Conservation (phyloP, 768 basidiomycete species). For the Hortiboletus flavorubellus region DNA sequence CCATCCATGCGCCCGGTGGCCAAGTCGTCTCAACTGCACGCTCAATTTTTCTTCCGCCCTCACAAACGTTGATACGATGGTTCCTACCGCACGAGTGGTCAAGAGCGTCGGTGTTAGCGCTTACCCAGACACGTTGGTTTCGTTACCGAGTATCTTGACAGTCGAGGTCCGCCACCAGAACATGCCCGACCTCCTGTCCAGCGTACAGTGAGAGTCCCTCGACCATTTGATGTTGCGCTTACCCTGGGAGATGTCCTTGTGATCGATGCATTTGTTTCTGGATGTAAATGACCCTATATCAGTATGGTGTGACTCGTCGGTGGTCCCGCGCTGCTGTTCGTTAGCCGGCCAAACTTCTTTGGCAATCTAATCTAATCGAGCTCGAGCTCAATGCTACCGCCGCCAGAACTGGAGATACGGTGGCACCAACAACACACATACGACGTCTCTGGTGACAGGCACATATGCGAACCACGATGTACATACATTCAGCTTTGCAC, state of each 20-base stretch:
- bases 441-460: background rate
- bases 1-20: constrained; percentile 53
- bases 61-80: constrained; percentile 66
- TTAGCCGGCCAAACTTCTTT: constrained; percentile 53
- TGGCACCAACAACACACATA: background rate
- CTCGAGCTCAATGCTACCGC: constrained; percentile 15
- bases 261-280: constrained; percentile 64
- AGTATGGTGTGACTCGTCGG: constrained; percentile 44
- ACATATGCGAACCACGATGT: background rate
- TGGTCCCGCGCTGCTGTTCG: constrained; percentile 67
- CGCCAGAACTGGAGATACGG: background rate
- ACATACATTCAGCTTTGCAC: background rate
- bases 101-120: constrained; percentile 76
- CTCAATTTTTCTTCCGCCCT: constrained; percentile 68
- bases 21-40: constrained; percentile 53
- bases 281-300: constrained; percentile 42
- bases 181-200: constrained; percentile 66
- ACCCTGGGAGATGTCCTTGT: constrained; percentile 68
- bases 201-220: constrained; percentile 51
- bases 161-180: constrained; percentile 84
- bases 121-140: constrained; percentile 60
- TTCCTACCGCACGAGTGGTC: constrained; percentile 65
- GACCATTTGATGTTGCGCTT: constrained; percentile 73
- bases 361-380: constrained; percentile 39
- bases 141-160: constrained; percentile 51